Conservation (phyloP, 768 basidiomycete species). For the Pisolithus microcarpus region DNA sequence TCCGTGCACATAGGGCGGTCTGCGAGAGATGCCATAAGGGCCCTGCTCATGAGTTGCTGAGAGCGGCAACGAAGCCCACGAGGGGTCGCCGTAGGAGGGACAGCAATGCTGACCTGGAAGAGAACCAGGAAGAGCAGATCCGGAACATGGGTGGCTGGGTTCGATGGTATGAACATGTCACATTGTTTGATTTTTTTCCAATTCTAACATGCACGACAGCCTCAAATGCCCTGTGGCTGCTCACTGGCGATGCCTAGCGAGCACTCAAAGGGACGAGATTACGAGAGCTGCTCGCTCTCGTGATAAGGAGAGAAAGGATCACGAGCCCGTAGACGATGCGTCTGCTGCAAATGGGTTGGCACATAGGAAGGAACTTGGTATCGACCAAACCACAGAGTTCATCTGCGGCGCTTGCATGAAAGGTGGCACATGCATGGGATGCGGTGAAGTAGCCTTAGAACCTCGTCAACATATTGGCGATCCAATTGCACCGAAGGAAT, state of each 20-base stretch:
- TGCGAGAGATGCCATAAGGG: conserved; percentile 67
- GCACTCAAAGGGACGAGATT: conserved; percentile 64
- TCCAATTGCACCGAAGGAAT: conserved; percentile 1
- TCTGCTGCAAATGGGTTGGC: conserved; percentile 25
- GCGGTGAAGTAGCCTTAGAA: conserved; percentile 49
- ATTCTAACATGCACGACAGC: conserved; percentile 31
- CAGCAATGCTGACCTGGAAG: conserved; percentile 44
- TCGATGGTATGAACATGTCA: conserved; percentile 53
- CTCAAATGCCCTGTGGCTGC: conserved; percentile 69
- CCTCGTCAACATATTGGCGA: conserved; percentile 22
- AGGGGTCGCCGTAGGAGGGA: conserved; percentile 35
- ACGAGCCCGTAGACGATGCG: conserved; percentile 18
- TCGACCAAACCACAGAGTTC: conserved; percentile 67
- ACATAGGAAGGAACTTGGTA: conserved; percentile 41
- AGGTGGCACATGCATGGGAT: conserved; percentile 74
- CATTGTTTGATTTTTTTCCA: background rate
- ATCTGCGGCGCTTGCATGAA: conserved; percentile 69
- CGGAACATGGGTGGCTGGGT: conserved; percentile 71
- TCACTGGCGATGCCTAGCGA: conserved; percentile 72
- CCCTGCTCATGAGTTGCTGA: conserved; percentile 52
- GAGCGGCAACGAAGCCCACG: conserved; percentile 32
- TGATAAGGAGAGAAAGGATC: conserved; percentile 37
- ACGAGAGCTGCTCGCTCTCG: conserved; percentile 53
- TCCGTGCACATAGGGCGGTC: conserved; percentile 52
- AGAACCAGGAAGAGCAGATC: conserved; percentile 47